These are phyloP conservation scores for Pinus taeda DNA, from an alignment of 75 land plant genomes.

Conservation along the genomic window DNA sequence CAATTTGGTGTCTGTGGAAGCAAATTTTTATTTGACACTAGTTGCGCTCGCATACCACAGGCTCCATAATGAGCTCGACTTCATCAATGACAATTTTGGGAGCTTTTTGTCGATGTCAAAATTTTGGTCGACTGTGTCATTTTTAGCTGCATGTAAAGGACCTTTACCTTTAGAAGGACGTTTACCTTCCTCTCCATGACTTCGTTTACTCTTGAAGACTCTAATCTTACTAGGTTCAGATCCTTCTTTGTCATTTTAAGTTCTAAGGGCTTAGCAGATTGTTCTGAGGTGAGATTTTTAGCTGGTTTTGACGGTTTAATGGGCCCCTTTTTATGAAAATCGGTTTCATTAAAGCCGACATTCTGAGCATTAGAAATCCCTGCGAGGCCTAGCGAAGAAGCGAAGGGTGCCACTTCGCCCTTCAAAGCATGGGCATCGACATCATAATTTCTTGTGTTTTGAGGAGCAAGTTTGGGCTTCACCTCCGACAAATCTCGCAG, in stretches of 20 bases:
- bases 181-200: neutral
- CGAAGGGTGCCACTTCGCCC: too few species aligned
- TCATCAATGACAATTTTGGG: too few species aligned
- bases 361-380: too few species aligned
- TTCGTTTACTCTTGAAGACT: neutral
- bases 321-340: constrained; percentile 69
- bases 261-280: neutral
- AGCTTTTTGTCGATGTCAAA: too few species aligned
- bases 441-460: too few species aligned
- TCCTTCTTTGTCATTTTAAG: constrained; percentile 13
- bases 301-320: neutral
- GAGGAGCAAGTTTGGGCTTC: too few species aligned
- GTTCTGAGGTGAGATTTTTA: neutral
- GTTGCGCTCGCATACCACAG: too few species aligned
- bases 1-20: too few species aligned
- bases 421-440: too few species aligned
- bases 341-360: constrained; percentile 67
- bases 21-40: too few species aligned
- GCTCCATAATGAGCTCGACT: too few species aligned
- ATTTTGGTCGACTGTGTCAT: neutral
- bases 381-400: too few species aligned
- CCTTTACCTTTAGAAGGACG: neutral
- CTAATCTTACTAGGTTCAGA: neutral
- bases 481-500: neutral
- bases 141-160: neutral